Evolutionary conservation across 306 rosid genomes (phyloP).

Genomic region (Prunus fruticosa): DNA sequence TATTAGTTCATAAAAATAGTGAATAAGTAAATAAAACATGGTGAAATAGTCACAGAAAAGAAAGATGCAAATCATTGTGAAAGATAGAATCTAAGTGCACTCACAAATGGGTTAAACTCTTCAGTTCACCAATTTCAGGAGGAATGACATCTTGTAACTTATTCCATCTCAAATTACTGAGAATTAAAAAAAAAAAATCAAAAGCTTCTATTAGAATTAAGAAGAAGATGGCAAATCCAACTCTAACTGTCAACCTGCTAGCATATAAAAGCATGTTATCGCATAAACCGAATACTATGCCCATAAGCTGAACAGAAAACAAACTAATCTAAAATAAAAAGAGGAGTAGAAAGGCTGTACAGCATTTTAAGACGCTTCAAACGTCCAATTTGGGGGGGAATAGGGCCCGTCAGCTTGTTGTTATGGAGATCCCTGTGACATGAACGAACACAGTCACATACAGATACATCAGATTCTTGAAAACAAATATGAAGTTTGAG

Average conservation of each 20-base stretch:
- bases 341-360: slow-evolving; percentile 38
- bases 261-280: not conserved
- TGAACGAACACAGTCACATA: slow-evolving; percentile 10
- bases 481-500: not conserved
- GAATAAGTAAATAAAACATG: slow-evolving; percentile 4
- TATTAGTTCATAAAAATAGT: slow-evolving; percentile 1
- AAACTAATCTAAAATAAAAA: slow-evolving; percentile 8
- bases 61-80: slow-evolving; percentile 1
- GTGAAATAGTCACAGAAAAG: not conserved
- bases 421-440: slow-evolving; percentile 87
- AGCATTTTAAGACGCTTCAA: slow-evolving; percentile 90
- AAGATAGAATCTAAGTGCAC: slow-evolving; percentile 30
- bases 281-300: not conserved
- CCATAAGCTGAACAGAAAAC: not conserved
- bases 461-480: not conserved
- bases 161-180: slow-evolving; percentile 98
- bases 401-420: slow-evolving; percentile 97
- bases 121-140: slow-evolving; percentile 91
- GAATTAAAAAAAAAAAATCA: not conserved
- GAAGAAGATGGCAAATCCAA: not conserved
- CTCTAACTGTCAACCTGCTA: not conserved
- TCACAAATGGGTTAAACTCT: slow-evolving; percentile 96
- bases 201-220: not conserved
- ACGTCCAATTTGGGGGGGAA: slow-evolving; percentile 97
- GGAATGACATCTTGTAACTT: slow-evolving; percentile 95